Evolutionary conservation across 2,329 filamentous ascomycete species (phyloP).

Genomic region (Fusarium brevicatenulatum): DNA sequence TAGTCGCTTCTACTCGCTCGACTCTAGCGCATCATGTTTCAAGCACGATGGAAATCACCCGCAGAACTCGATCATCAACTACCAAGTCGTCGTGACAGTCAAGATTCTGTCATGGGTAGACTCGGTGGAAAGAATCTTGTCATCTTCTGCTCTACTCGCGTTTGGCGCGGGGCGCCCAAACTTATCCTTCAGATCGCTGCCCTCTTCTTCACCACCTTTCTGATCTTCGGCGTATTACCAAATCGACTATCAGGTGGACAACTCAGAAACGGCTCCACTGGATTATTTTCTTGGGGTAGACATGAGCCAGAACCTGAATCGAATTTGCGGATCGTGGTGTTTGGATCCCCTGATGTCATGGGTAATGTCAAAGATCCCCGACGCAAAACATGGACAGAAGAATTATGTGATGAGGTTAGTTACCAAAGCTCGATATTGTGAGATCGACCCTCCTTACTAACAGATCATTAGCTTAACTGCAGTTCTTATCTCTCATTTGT

Average conservation of each 20-base stretch:
- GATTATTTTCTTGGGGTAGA: conserved; percentile 34
- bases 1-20: neutral
- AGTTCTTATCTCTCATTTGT: conserved; percentile 58
- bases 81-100: conserved; percentile 19
- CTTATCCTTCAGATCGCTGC: conserved; percentile 44
- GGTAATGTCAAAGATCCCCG: conserved; percentile 51
- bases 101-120: conserved; percentile 36
- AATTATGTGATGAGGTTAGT: conserved; percentile 59
- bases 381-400: conserved; percentile 57
- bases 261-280: conserved; percentile 39
- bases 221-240: conserved; percentile 44
- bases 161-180: conserved; percentile 51
- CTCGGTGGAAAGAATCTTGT: conserved; percentile 46
- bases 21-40: conserved; percentile 33
- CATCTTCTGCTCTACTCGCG: conserved; percentile 54
- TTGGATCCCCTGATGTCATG: conserved; percentile 60
- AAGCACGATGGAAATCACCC: conserved; percentile 38
- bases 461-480: conserved; percentile 55
- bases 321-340: conserved; percentile 61
- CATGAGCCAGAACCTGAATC: conserved; percentile 41
- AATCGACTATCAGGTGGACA: conserved; percentile 37
- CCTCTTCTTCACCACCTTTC: conserved; percentile 42
- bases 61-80: conserved; percentile 38
- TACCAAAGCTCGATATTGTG: neutral
- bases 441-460: conserved; percentile 3